A percentile compares a stretch with the other conserved stretches of the same genome.
These are phyloP conservation scores for Diaporthe australafricana DNA, from an alignment of 2,329 filamentous ascomycete genomes.

Conservation along the genomic window DNA sequence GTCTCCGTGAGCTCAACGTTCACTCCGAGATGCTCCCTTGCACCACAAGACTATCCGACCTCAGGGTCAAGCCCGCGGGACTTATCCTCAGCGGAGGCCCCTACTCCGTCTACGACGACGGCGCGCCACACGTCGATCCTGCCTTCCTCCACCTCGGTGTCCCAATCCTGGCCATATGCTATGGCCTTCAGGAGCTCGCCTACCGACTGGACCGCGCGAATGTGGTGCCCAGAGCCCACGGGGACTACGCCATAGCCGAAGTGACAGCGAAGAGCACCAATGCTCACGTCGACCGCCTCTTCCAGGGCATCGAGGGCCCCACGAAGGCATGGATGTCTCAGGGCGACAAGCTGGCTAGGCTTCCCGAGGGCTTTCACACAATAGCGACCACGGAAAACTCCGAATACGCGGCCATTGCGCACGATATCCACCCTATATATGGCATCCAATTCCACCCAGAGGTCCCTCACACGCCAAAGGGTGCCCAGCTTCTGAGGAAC, in stretches of 20 bases:
- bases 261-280: slow-evolving; percentile 66
- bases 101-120: slow-evolving; percentile 84
- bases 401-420: slow-evolving; percentile 83
- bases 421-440: slow-evolving; percentile 76
- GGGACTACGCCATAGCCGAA: slow-evolving; percentile 46
- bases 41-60: slow-evolving; percentile 82
- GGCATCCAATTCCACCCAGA: slow-evolving; percentile 94
- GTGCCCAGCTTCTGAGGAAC: slow-evolving; percentile 80
- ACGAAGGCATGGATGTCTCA: slow-evolving; percentile 82
- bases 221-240: slow-evolving; percentile 33
- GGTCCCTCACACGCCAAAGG: slow-evolving; percentile 65
- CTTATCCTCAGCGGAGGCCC: slow-evolving; percentile 71
- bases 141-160: slow-evolving; percentile 82
- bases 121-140: slow-evolving; percentile 81
- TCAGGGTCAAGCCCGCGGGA: slow-evolving; percentile 84
- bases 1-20: slow-evolving; percentile 82
- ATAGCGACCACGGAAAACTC: slow-evolving; percentile 83
- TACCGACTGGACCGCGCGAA: slow-evolving; percentile 35
- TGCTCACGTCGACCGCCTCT: slow-evolving; percentile 80
- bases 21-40: slow-evolving; percentile 92
- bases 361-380: slow-evolving; percentile 79
- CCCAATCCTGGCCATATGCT: slow-evolving; percentile 55
- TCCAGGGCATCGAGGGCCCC: slow-evolving; percentile 77
- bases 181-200: slow-evolving; percentile 37
- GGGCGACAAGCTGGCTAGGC: slow-evolving; percentile 81